Conservation (phyloP, 495 filamentous ascomycete genomes). For the Clohesyomyces aquaticus region DNA sequence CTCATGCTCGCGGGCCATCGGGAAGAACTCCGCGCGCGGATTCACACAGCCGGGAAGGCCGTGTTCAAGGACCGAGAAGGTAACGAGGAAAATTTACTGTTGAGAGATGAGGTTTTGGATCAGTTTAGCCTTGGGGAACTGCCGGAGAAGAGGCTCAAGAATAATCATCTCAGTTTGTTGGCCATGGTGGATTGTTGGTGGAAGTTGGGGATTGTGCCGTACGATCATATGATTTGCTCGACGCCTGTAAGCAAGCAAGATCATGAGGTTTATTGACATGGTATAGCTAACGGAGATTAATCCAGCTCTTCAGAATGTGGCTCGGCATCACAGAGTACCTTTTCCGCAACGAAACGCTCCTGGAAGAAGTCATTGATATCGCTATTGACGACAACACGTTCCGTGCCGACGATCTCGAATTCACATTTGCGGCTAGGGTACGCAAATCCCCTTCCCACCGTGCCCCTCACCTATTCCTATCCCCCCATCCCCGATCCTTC, state of each 20-base stretch:
- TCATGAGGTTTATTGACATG: too few relatives aligned
- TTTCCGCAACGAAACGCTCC: conserved; percentile 79
- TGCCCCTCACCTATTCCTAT: neutral
- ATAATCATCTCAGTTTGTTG: conserved; percentile 89
- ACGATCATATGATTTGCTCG: conserved; percentile 99
- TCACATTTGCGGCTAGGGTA: conserved; percentile 90
- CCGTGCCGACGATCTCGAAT: conserved; percentile 89
- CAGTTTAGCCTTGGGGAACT: conserved; percentile 76
- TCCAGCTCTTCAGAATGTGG: conserved; percentile 95
- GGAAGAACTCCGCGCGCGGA: conserved; percentile 76
- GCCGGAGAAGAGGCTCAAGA: conserved; percentile 69
- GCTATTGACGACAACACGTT: conserved; percentile 88
- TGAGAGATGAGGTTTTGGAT: conserved; percentile 84
- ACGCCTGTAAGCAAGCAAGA: conserved; percentile 77
- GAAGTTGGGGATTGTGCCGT: conserved; percentile 87
- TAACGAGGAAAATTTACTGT: conserved; percentile 64
- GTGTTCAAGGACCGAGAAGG: conserved; percentile 72
- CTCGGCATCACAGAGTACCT: conserved; percentile 96
- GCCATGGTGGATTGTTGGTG: conserved; percentile 99
- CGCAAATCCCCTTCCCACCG: conserved; percentile 35
- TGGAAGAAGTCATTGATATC: conserved; percentile 83
- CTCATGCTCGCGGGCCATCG: conserved; percentile 86
- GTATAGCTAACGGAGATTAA: too few relatives aligned
- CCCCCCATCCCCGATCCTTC: neutral
- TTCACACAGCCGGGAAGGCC: conserved; percentile 74